A percentile compares a stretch with the other conserved stretches of the same genome.
Evolutionary conservation across 148 eudicot genomes (phyloP).

Genomic region (Talinum fruticosum): DNA sequence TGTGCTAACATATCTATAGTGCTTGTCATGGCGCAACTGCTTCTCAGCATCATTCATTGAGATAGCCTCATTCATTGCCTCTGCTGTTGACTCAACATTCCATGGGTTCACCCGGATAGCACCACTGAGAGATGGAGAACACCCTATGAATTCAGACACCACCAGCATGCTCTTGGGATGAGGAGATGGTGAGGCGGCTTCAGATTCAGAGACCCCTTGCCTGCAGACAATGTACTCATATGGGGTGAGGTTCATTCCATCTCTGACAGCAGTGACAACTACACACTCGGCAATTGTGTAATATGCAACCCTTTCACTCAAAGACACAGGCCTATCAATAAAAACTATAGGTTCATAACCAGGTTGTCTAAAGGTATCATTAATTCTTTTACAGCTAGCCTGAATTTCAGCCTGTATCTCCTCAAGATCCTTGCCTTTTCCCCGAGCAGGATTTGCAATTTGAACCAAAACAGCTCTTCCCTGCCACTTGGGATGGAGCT

Average conservation of each 20-base stretch:
- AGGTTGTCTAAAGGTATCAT: slow-evolving; percentile 27
- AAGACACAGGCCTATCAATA: slow-evolving; percentile 28
- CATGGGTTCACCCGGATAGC: slow-evolving; percentile 37
- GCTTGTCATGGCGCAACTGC: slow-evolving; percentile 37
- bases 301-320: slow-evolving; percentile 31
- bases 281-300: slow-evolving; percentile 35
- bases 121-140: slow-evolving; percentile 40
- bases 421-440: slow-evolving; percentile 34
- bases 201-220: slow-evolving; percentile 31
- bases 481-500: slow-evolving; percentile 34
- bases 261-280: slow-evolving; percentile 39
- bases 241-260: slow-evolving; percentile 40
- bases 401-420: slow-evolving; percentile 33
- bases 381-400: slow-evolving; percentile 30
- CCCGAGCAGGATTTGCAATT: slow-evolving; percentile 35
- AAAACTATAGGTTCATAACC: slow-evolving; percentile 37
- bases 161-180: slow-evolving; percentile 33
- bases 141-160: slow-evolving; percentile 37
- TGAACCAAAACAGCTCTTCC: slow-evolving; percentile 38
- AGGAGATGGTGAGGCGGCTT: slow-evolving; percentile 16
- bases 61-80: slow-evolving; percentile 40
- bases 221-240: slow-evolving; percentile 39
- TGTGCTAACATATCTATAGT: slow-evolving; percentile 33
- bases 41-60: slow-evolving; percentile 38
- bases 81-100: slow-evolving; percentile 41